Evolutionary conservation across 2,329 filamentous ascomycete species (phyloP).

Genomic region (Orbilia oligospora): DNA sequence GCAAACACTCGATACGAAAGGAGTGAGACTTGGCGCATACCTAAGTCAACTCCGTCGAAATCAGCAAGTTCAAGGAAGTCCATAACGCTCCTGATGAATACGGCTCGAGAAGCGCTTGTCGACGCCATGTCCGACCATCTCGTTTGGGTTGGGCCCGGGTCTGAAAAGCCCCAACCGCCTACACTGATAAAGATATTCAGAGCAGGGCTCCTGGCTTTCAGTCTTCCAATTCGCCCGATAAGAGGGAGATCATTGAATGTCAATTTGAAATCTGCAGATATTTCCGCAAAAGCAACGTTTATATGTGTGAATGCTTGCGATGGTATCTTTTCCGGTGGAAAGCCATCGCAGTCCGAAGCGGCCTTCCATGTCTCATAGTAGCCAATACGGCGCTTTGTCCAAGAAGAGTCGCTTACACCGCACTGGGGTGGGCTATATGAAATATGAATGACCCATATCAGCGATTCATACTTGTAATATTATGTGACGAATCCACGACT

Average conservation of each 20-base stretch:
- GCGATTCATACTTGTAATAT: not conserved
- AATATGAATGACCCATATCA: too few relatives aligned
- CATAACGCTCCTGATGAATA: constrained; percentile 65
- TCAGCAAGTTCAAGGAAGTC: constrained; percentile 64
- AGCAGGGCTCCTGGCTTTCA: constrained; percentile 64
- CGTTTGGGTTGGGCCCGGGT: constrained; percentile 63
- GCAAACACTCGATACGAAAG: too few relatives aligned
- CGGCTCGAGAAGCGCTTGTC: constrained; percentile 63
- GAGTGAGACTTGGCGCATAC: too few relatives aligned
- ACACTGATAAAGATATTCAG: constrained; percentile 68
- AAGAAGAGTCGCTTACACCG: not conserved
- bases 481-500: not conserved
- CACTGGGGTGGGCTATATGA: too few relatives aligned
- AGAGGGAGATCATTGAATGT: constrained; percentile 63
- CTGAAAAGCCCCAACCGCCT: constrained; percentile 69
- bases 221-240: constrained; percentile 65
- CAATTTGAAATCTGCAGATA: constrained; percentile 63
- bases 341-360: constrained; percentile 40
- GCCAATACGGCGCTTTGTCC: constrained; percentile 47
- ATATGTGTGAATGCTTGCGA: constrained; percentile 62
- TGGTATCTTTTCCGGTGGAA: constrained; percentile 55
- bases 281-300: constrained; percentile 63
- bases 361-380: constrained; percentile 57
- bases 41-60: constrained; percentile 69
- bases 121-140: constrained; percentile 62